Evolutionary conservation across 345 rosid genomes (phyloP).

Genomic region (Dimocarpus longan): DNA sequence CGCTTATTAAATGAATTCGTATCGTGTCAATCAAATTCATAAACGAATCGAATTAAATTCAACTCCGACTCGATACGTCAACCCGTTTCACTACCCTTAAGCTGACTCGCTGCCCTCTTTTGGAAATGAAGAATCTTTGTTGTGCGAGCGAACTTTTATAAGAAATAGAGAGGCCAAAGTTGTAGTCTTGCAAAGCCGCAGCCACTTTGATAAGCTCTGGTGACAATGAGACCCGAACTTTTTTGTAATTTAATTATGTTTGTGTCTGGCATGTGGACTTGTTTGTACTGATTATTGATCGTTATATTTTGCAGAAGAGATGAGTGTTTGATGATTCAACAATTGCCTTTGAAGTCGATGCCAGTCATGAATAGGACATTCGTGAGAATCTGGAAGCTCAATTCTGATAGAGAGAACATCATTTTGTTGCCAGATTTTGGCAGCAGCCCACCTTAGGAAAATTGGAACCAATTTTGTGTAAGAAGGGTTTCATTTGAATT

Average conservation of each 20-base stretch:
- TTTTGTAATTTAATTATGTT: not conserved
- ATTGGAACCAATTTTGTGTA: not conserved
- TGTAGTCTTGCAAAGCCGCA: not conserved
- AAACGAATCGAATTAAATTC: too few species aligned
- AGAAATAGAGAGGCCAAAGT: not conserved
- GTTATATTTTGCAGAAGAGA: conserved; percentile 12
- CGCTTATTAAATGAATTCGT: too few species aligned
- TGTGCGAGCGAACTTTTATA: not conserved
- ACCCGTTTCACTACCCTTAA: too few species aligned
- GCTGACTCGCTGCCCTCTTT: not conserved
- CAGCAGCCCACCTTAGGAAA: not conserved
- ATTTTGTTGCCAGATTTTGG: conserved; percentile 8
- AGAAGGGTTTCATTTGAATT: conserved; percentile 3
- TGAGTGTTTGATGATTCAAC: conserved; percentile 7
- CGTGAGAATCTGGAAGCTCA: not conserved
- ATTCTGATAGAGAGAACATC: not conserved
- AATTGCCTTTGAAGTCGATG: conserved; percentile 2
- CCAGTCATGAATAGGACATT: not conserved
- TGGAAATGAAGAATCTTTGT: not conserved
- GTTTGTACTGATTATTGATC: not conserved
- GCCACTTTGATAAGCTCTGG: not conserved
- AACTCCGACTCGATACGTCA: too few species aligned
- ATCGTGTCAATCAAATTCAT: too few species aligned
- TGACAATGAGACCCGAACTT: not conserved
- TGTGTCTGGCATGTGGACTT: not conserved